Base-by-base conservation (phyloP, 805 yeast species). In the Zygotorulaspora florentina region DNA sequence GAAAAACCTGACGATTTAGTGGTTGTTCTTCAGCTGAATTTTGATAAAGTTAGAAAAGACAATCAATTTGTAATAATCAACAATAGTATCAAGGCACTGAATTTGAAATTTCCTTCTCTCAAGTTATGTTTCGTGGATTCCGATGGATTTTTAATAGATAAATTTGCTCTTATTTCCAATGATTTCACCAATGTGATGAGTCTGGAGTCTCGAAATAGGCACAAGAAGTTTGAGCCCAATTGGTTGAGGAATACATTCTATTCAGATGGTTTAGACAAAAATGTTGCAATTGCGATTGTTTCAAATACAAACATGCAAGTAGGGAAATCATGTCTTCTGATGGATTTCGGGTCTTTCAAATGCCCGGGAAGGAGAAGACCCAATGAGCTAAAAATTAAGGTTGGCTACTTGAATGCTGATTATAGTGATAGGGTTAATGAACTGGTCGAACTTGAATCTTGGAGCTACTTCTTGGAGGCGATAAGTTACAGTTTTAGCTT, bases 341-440 rank as follows among this genome's bases (percentile, higher is more conserved):
- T 45, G 53, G 54, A 63, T 40, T 63, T 47, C 42, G 43, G 42
- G 10, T 28, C 43, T 1, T 59, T 63, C 30, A 50, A 52, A 8
- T 39, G 49, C 28, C 7, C 8, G 0, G 57, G 55, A 6, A 54
- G 59, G 46, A 50, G 52, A 26, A 55, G 51, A 31, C 54, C 61
- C 2, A 51, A 59, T 34, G 64, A 61, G 31, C 29, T 64, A 2
- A 66, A 64, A 39, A 45, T 65, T 6, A 64, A 61, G 45, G 56
- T 66, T 1, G 70, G 70, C 1, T 66, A 54, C 39, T 46, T 61
- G 30, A 62, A 66, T 45, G 52, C 52, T 10, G 69, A 62, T 43
- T 59, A 64, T 35, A 57, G 60, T 41, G 64, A 65, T 8, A 42
- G 44, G 18, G 53, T 64, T 0, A 45, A 51, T 15, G 69, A 66